Base-by-base conservation (phyloP, 495 filamentous ascomycete genomes). In the Xylaria intraflava region DNA sequence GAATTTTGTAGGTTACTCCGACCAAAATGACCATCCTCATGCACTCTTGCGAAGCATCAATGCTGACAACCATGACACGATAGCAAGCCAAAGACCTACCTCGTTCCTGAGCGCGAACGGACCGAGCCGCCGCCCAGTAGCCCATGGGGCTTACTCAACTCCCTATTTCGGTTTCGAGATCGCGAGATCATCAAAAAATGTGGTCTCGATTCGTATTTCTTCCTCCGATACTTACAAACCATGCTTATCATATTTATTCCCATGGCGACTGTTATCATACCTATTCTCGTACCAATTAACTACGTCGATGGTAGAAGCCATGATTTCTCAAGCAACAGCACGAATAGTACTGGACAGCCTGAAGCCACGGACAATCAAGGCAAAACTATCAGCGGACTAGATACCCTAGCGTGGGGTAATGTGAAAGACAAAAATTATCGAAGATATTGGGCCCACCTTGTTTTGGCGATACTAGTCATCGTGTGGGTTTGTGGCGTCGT, bases 141-240 rank as follows among this genome's bases (percentile, higher is more conserved):
- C 17, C 74, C 86, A n/a, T 83, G 83, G 60, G 76, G 73, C 53
- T 86, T 90, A 79, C 66, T 91, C 35, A 68, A 69, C 22, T 77
- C 84, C 23, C 78, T 95, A 30, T 88, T 93, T 69, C 82, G 78
- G 62, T 89, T 89, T 49, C 78, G 81, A 42, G 85, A 90, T 68
- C 77, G 86, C n/a, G 89, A 95, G 57, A 86, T 96, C 64, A 93
- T 96, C 55, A 84, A 88, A 35, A 96, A 95, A 69, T 95, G 89
- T 67, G 93, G 93, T 6, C 79, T 98, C 35, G 93, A 98, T 69
- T 92, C 94, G 61, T 98, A 96, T 74, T 95, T 98, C 70, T 98
- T 97, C 72, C 78, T 98, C 1, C 88, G 94, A 49, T 98, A 95
- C 66, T 78, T 98, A 14, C 88, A 92, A 50, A 93, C 95, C 67